phyloP scores from a whole-genome alignment of 768 basidiomycete genomes.

The Boletus pseudopeckii region DNA sequence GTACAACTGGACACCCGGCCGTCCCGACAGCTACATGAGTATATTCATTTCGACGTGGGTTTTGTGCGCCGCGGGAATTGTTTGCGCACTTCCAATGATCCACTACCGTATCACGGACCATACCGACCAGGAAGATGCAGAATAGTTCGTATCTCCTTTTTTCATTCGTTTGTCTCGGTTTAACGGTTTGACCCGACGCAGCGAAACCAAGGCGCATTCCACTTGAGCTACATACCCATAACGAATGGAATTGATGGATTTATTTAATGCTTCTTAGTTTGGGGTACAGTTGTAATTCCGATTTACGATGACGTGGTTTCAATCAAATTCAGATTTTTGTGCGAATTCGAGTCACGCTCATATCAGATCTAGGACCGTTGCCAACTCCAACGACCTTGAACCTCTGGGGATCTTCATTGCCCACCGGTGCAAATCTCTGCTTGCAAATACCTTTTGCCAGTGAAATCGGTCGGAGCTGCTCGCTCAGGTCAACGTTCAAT shows the following conservation, averaged over 20 bases:
- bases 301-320: background rate
- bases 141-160: conserved; percentile 37
- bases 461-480: too few relatives aligned
- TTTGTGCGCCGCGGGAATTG: conserved; percentile 60
- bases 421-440: too few relatives aligned
- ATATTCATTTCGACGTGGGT: conserved; percentile 74
- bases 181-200: conserved; percentile 2
- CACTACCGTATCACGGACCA: conserved; percentile 64
- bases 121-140: conserved; percentile 50
- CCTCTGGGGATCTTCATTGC: too few relatives aligned
- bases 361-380: too few relatives aligned
- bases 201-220: conserved; percentile 8
- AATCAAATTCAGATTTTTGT: background rate
- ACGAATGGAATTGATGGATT: background rate
- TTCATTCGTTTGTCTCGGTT: background rate
- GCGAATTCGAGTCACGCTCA: background rate
- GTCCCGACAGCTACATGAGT: conserved; percentile 52
- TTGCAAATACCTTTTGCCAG: too few relatives aligned
- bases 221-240: background rate
- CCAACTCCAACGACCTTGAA: too few relatives aligned
- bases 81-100: conserved; percentile 73
- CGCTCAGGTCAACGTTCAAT: too few relatives aligned
- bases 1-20: background rate
- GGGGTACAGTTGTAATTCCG: background rate
- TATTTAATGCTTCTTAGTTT: background rate